Conservation (phyloP, 2,329 filamentous ascomycete species). For the Aspergillus amoenus region DNA sequence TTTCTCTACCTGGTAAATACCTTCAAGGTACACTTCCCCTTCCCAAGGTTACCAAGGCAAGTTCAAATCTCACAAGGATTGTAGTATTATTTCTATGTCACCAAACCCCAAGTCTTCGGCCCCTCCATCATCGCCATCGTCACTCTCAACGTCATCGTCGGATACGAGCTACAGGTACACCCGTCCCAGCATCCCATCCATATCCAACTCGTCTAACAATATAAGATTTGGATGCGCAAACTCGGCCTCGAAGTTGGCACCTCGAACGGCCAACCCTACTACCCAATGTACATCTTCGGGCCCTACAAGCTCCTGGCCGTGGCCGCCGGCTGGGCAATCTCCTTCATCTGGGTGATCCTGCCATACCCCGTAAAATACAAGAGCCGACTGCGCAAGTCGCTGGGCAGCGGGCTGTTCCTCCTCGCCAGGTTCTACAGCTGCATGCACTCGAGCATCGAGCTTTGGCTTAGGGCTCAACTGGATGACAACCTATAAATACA, state of each 20-base stretch:
- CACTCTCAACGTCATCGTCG: constrained; percentile 62
- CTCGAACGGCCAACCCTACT: constrained; percentile 64
- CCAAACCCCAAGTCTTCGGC: constrained; percentile 62
- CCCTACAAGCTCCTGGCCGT: constrained; percentile 71
- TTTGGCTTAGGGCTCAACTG: constrained; percentile 60
- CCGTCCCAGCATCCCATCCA: too few relatives aligned
- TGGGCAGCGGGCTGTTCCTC: constrained; percentile 68
- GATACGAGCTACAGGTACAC: constrained; percentile 66
- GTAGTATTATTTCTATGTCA: constrained; percentile 65
- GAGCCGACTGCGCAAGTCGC: constrained; percentile 63
- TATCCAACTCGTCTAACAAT: too few relatives aligned
- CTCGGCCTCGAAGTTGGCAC: constrained; percentile 53
- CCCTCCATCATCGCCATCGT: constrained; percentile 60
- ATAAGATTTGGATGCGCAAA: constrained; percentile 41
- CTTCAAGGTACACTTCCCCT: constrained; percentile 40
- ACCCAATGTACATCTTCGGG: constrained; percentile 68
- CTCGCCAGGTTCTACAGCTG: constrained; percentile 72
- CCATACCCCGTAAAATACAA: constrained; percentile 71
- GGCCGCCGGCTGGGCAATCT: constrained; percentile 63
- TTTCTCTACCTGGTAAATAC: constrained; percentile 67
- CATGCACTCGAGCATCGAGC: constrained; percentile 65
- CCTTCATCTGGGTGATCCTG: constrained; percentile 75
- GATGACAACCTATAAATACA: constrained; percentile 14
- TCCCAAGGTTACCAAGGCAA: neutral
- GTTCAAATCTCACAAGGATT: constrained; percentile 1